phyloP scores from a whole-genome alignment of 345 rosid genomes.

The Boechera stricta region DNA sequence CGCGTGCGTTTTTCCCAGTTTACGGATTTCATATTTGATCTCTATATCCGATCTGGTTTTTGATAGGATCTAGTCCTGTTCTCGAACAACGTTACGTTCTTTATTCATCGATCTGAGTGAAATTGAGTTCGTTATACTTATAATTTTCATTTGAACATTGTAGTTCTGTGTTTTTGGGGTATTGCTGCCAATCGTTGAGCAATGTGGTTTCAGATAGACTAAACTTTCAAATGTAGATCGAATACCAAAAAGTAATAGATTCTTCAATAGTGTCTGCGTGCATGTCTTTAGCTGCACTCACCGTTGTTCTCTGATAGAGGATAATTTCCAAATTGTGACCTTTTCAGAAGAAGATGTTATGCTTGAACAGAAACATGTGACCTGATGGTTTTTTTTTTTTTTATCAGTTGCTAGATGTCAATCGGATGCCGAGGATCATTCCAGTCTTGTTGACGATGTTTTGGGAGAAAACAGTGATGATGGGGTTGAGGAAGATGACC shows the following conservation, averaged over 20 bases:
- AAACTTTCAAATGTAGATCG: conserved; percentile 13
- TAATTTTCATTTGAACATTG: neutral
- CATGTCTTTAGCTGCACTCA: neutral
- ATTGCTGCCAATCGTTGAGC: conserved; percentile 2
- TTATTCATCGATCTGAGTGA: conserved; percentile 23
- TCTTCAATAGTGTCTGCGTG: neutral
- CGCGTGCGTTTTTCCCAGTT: neutral
- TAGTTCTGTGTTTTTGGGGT: neutral
- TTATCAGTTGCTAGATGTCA: conserved; percentile 76
- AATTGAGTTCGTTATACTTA: conserved; percentile 28
- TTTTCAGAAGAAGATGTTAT: neutral
- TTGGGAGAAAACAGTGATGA: conserved; percentile 51
- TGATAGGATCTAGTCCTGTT: conserved; percentile 7
- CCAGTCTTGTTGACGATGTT: conserved; percentile 48
- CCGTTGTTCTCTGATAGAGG: neutral
- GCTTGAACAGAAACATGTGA: neutral
- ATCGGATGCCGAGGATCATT: conserved; percentile 56
- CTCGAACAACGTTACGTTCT: neutral
- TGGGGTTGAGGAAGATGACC: conserved; percentile 63
- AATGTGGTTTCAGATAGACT: conserved; percentile 7
- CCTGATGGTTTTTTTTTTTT: conserved; percentile 12
- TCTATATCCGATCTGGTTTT: conserved; percentile 26
- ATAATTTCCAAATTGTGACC: neutral
- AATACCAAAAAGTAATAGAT: conserved; percentile 1
- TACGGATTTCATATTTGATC: conserved; percentile 2